phyloP scores from a whole-genome alignment of 2,329 filamentous ascomycete species.

The Aotearoamyces nothofagi region DNA sequence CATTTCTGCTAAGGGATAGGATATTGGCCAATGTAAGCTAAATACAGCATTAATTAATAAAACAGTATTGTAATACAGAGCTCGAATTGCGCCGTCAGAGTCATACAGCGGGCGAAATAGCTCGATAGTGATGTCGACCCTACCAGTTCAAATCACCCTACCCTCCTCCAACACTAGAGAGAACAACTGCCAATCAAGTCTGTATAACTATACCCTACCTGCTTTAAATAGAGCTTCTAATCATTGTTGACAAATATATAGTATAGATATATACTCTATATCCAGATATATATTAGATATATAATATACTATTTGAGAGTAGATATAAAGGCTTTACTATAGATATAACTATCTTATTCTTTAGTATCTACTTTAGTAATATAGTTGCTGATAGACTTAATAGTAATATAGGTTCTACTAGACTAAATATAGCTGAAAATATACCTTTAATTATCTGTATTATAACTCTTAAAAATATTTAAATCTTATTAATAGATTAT shows the following conservation, averaged over 20 bases:
- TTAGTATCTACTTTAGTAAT: neutral
- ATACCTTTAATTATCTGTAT: neutral
- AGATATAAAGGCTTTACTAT: neutral
- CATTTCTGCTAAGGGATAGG: slow-evolving; percentile 6
- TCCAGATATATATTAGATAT: neutral
- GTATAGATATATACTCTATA: neutral
- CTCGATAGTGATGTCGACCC: too few species aligned
- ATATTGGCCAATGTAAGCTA: too few species aligned
- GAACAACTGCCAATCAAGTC: slow-evolving; percentile 1
- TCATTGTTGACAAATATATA: neutral
- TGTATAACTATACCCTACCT: slow-evolving; percentile 1
- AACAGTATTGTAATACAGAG: too few species aligned
- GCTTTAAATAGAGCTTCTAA: neutral
- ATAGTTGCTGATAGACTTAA: too few species aligned
- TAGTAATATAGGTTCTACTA: neutral
- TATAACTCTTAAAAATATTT: neutral
- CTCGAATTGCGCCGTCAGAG: too few species aligned
- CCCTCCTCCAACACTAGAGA: neutral
- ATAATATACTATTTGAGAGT: neutral
- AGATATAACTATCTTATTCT: too few species aligned
- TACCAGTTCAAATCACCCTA: slow-evolving; percentile 1
- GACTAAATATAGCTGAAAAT: slow-evolving; percentile 1
- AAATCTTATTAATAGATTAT: neutral
- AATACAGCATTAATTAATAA: too few species aligned
- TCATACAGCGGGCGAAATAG: too few species aligned